Evolutionary conservation across 2,329 filamentous ascomycete genomes (phyloP).

Genomic region (Hyphodiscus sp.): DNA sequence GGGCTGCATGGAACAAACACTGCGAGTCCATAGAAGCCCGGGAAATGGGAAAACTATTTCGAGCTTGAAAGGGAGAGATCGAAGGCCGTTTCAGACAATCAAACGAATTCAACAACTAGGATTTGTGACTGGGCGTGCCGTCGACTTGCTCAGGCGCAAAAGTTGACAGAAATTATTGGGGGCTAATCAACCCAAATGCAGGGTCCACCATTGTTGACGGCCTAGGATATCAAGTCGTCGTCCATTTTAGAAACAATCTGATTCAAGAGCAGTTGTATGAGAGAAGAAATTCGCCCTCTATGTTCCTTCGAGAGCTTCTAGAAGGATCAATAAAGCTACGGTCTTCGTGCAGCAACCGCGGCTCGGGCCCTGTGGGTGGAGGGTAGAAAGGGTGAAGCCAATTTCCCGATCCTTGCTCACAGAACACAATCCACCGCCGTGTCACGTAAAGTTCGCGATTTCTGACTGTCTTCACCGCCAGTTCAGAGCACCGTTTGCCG

Average conservation of each 20-base stretch:
- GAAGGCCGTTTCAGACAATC: background rate
- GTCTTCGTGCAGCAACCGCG: slow-evolving; percentile 2
- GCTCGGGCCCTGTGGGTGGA: background rate
- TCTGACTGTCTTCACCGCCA: slow-evolving; percentile 23
- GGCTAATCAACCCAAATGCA: background rate
- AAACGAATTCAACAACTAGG: background rate
- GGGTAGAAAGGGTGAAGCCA: background rate
- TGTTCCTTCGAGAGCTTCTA: background rate
- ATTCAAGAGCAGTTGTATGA: background rate
- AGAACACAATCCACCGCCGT: no score
- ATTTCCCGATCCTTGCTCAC: slow-evolving; percentile 15
- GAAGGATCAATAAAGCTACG: background rate
- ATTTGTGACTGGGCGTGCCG: background rate
- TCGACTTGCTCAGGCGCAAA: background rate
- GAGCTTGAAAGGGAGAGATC: background rate
- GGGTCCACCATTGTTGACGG: background rate
- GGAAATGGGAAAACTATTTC: slow-evolving; percentile 12
- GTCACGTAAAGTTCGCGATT: slow-evolving; percentile 18
- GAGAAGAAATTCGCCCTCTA: background rate
- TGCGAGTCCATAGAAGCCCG: slow-evolving; percentile 4
- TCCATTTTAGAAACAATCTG: background rate
- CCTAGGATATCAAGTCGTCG: background rate
- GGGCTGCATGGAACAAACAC: slow-evolving; percentile 17
- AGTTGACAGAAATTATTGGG: slow-evolving; percentile 1
- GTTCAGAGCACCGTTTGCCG: slow-evolving; percentile 16